Base-by-base conservation (phyloP, 805 yeast genomes). In the Candida glaebosa region DNA sequence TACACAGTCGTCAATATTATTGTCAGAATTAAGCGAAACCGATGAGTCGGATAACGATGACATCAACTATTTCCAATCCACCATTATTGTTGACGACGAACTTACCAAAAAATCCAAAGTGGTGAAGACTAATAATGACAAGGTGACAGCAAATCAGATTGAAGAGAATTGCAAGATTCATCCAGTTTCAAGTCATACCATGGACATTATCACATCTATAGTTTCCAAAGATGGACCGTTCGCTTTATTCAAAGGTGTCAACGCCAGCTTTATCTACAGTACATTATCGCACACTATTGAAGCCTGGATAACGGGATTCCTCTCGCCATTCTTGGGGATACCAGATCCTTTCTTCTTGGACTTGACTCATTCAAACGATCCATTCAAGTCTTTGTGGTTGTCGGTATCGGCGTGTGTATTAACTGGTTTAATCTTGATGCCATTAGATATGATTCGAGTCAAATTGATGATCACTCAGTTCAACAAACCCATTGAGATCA, bases 301-400 rank as follows among this genome's bases (percentile, higher is more conserved):
- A 55, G 87, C 96, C 1, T 90, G 98, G 97, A 71, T 89, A 37
- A 84, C 95, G 0, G 96, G 96, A 3, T 78, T 90, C 47, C 57
- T 89, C 5, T 82, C 96, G 3, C 93, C 96, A 2, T 65, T 87
- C 35, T 60, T 86, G 39, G 83, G 85, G 15, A 78, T 88, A 22
- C 96, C 96, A 0, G 97, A 90, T 57, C 96, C 96, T 2, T 79
- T 81, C 46, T 84, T 88, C 58, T 81, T 88, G 50, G 96, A 87
- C 48, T 73, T 85, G 38, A 73, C 87, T 16, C 93, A 86, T 53
- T 83, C 93, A 8, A 79, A 89, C 3, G 88, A 84, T 46, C 88
- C 95, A 1, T 63, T 78, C 37, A 68, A 75, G 39, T 79, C 91
- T n/a, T 66, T 89, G 6, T 60, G 79, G 26, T 69, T 88, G 6